Base-by-base conservation (phyloP, 371 early-diverging fungal genomes). In the Chytridium lagenaria region DNA sequence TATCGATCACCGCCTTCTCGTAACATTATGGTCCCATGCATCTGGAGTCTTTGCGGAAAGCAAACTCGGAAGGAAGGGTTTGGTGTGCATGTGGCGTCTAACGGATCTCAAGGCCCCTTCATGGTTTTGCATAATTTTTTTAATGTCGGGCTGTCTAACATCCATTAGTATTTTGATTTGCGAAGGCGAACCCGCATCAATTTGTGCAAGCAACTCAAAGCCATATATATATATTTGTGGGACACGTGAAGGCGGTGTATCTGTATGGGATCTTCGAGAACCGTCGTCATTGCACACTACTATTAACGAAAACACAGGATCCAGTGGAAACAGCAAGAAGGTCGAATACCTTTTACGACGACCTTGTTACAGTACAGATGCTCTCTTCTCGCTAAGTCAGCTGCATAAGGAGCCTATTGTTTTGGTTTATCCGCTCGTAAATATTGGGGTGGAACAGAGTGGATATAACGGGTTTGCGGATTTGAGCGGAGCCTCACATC, bases 181-280 rank as follows among this genome's bases (percentile, higher is more conserved):
- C 64, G 79, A 81, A 36, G 55, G 70, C 31, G 57, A 69, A 2
- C 72, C 76, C 30, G 71, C 77, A 7, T 64, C 38, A 34, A 76
- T 72, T 61, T 73, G 52, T 15, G 73, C 76, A 26, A 49, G 67
- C 3, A 73, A 79, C 0, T 66, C 69, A 1, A 77, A 77, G 59
- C 82, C 83, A 0, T 50, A 72, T 31, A 44, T 85, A 22, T 73
- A 82, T 15, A 72, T 85, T 57, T 80, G 74, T 19, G 85, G 85
- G 5, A 83, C 85, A 0, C 23, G 16, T 1, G 77, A 79, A 61
- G 85, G 85, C 30, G 67, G 81, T 28, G 39, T 85, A 23, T 70
- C 59, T 10, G 74, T 74, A 1, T 85, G 81, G 81, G 80, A 85
- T 61, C 65, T 80, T 31, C 72, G 68, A 7, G 80, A 80, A 44